Evolutionary conservation across 2,329 filamentous ascomycete genomes (phyloP), one percentile per base, ranked within the genome.

Genomic region (Aspergillus fumigatiaffinis): DNA sequence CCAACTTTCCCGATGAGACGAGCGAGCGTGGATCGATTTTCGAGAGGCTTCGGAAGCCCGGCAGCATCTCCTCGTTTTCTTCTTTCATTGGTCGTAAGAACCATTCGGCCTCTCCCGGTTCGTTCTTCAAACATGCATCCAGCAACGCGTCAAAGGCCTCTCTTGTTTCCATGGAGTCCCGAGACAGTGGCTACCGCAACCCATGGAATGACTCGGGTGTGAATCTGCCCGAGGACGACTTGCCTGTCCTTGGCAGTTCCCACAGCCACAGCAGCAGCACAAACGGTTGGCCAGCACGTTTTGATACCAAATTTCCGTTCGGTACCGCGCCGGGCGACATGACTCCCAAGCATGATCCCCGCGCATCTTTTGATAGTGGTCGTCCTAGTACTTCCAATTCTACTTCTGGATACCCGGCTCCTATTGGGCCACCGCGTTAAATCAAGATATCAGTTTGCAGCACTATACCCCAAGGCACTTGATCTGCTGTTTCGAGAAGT

Each of bases 41-140:
- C 65, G 92, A 96, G 76, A 89, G 92, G 67, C 89, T 97, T 54
- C 89, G 93, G 68, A 97, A 96, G 80, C 93, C 93, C 21, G 91
- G 91, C 63, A 94, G 91, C 80, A 96, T 96, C 83, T 91, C 91
- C 3, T 94, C 91, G 12, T 91, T 97, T 75, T 91, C 92, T 42
- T 96, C 92, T n/a, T 96, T 97, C 77, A 87, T 97, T 68, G 92
- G 93, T 65, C 89, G 94, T 78, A 96, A 96, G 86, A 96, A 96
- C 77, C 91, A 90, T 76, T 90, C 89, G 47, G 90, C 92, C 66
- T 91, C 91, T 41, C 89, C 90, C 62, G 90, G 85, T 60, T 91
- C 89, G 44, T 88, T 97, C 73, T 97, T 97, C 83, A 97, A 96
- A 79, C 88, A 89, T 66, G 92, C 92, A 59, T 92, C 89, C 25